Evolutionary conservation across 257 asterid species (phyloP).

Genomic region (Scutellaria baicalensis): DNA sequence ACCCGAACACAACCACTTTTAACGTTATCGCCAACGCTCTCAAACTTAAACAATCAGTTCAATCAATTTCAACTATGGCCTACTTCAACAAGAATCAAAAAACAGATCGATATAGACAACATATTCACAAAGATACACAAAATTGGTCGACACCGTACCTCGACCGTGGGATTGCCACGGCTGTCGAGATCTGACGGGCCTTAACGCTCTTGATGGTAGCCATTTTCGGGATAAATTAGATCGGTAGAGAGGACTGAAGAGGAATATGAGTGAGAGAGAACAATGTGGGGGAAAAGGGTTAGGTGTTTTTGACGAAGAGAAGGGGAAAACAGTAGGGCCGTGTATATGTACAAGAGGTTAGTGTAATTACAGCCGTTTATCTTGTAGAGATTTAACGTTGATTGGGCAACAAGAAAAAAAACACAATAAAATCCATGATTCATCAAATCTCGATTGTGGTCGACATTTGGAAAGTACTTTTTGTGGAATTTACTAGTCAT

Average conservation of each 20-base stretch:
- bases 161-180: slow-evolving; percentile 95
- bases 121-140: background rate
- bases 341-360: slow-evolving; percentile 29
- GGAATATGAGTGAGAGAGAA: background rate
- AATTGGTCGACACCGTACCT: slow-evolving; percentile 38
- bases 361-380: slow-evolving; percentile 47
- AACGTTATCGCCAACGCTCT: background rate
- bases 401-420: slow-evolving; percentile 31
- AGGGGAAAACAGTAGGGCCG: background rate
- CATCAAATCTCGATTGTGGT: background rate
- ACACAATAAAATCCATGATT: background rate
- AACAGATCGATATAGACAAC: slow-evolving; percentile 2
- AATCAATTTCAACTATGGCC: background rate
- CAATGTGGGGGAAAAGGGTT: background rate
- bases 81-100: background rate
- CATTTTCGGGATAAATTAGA: slow-evolving; percentile 29
- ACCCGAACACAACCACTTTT: background rate
- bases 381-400: slow-evolving; percentile 11
- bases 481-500: too few species aligned
- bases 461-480: background rate
- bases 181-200: slow-evolving; percentile 97
- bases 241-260: background rate
- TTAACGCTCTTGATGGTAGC: slow-evolving; percentile 67
- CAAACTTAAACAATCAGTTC: background rate
- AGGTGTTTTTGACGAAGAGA: background rate